Conservation (phyloP, 371 early-diverging fungal genomes). For the Rhizopus stolonifer region DNA sequence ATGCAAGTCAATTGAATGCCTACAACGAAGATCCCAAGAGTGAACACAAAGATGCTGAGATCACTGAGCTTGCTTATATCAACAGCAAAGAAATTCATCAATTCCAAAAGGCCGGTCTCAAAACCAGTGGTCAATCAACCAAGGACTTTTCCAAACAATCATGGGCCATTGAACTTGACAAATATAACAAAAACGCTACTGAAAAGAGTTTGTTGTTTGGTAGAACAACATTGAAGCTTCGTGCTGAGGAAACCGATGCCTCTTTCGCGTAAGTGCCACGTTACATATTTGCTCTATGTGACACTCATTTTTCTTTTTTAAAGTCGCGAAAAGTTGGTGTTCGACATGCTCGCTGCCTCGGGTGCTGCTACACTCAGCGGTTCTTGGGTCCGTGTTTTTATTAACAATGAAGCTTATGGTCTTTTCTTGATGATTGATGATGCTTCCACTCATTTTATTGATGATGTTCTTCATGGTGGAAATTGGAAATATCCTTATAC, state of each 20-base stretch:
- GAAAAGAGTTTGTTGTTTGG: constrained; percentile 37
- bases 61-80: constrained; percentile 44
- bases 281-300: too few relatives aligned
- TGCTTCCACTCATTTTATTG: constrained; percentile 45
- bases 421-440: constrained; percentile 59
- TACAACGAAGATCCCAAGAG: constrained; percentile 32
- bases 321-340: constrained; percentile 50
- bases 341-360: constrained; percentile 50
- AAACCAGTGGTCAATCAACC: constrained; percentile 56
- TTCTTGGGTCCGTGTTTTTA: constrained; percentile 50
- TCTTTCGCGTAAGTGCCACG: constrained; percentile 37
- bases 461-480: constrained; percentile 42
- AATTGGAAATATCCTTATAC: constrained; percentile 27
- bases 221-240: constrained; percentile 52
- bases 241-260: constrained; percentile 53
- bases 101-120: constrained; percentile 42
- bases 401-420: constrained; percentile 52
- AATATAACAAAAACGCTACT: constrained; percentile 32
- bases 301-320: not conserved
- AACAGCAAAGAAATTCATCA: constrained; percentile 40
- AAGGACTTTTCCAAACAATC: constrained; percentile 59
- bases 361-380: constrained; percentile 56
- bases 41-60: constrained; percentile 23
- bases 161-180: constrained; percentile 50
- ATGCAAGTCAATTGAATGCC: constrained; percentile 35